These are phyloP conservation scores for Penicillium occitanis DNA, from an alignment of 2,329 filamentous ascomycete genomes.

Conservation along the genomic window DNA sequence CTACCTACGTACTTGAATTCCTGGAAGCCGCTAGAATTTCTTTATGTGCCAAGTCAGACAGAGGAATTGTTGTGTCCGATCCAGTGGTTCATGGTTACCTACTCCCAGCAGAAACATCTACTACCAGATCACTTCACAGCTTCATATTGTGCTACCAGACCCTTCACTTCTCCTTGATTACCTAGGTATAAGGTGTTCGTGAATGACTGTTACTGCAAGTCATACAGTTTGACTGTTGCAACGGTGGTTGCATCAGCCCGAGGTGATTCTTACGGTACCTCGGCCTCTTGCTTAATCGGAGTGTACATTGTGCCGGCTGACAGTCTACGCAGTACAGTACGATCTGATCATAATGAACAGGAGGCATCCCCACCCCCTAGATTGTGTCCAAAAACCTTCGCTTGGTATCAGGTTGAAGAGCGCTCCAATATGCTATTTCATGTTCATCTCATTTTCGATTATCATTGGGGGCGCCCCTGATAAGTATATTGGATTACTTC, in stretches of 20 bases:
- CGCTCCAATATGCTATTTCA: neutral
- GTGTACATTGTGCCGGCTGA: neutral
- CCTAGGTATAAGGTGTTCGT: neutral
- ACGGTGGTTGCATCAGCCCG: neutral
- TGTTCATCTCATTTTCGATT: neutral
- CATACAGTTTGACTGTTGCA: neutral
- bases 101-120: neutral
- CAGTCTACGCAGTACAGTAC: neutral
- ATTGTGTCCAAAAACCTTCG: neutral
- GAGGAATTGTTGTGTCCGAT: neutral
- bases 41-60: neutral
- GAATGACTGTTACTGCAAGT: neutral
- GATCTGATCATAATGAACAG: neutral
- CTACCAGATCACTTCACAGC: neutral
- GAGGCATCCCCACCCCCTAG: neutral
- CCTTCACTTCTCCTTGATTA: neutral
- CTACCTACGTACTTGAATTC: neutral
- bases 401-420: neutral
- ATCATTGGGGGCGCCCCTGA: neutral
- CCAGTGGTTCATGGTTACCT: neutral
- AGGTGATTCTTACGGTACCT: neutral
- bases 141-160: neutral
- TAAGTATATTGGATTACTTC: neutral
- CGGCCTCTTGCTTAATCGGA: neutral
- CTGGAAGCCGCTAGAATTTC: neutral